Base-by-base conservation (phyloP, 2,329 filamentous ascomycete genomes). In the Talaromyces sp. region DNA sequence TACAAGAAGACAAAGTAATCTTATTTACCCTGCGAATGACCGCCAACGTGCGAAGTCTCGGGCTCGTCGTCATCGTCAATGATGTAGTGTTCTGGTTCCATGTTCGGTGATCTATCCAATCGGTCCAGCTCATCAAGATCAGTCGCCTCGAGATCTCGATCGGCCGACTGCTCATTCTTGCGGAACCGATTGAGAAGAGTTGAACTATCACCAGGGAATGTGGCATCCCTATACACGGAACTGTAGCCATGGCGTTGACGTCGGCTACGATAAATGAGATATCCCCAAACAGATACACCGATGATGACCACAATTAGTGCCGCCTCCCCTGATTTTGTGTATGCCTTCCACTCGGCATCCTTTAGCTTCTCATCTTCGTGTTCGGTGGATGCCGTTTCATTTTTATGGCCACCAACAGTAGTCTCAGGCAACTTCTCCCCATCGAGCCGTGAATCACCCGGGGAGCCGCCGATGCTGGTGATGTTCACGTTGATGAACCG, bases 401-500 rank as follows among this genome's bases (percentile, higher is more conserved):
- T 90, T 3, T 87, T 84, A 54, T 89, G 87, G 34, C 85, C 88
- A 56, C 90, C 90, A 2, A 95, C 90, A 18, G 88, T 89, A 1
- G 90, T 92, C 67, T 91, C 84, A 5, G 87, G 87, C 1, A 89
- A 86, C 73, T 92, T 92, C 75, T 96, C 91, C 61, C 93, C 93
- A 71, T 96, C 92, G 61, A 96, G 89, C 34, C 85, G 85, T 62
- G 88, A 92, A 74, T 96, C 90, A 0, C 88, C 85, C 0, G 92
- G 91, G 57, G 81, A 79, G 57, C 91, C 93, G 62, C 94, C 94
- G 66, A 97, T 96, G 70, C 85, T 89, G 68, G 86, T 89, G 67
- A 98, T 96, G 72, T 98, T 92, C 47, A 99, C 91, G 56, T 87
- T 86, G 84, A 98, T 92, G 78, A 99, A 96, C 47, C 95, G 90